Evolutionary conservation across 306 rosid species (phyloP), one percentile per base, ranked within the genome.

Genomic region (Pterocarpus macrocarpus): DNA sequence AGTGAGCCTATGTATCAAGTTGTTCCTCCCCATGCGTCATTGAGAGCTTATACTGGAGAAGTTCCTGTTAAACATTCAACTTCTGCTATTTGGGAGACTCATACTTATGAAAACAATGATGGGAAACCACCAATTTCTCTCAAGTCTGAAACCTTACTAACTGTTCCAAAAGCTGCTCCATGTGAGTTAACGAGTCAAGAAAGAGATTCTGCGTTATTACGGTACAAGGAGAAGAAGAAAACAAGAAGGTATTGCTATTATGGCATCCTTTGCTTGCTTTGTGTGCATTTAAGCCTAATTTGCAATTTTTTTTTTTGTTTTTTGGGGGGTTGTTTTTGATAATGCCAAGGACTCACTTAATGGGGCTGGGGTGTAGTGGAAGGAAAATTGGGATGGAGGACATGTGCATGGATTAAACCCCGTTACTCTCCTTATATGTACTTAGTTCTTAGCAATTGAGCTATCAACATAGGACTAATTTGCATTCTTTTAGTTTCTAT

Each of bases 201-300:
- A 55, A 86, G 98, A 77, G 97, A 92, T 85, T 88, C 93, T 34
- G 97, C 98, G 17, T 81, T 94, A 55, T 83, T 90, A 62, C 90
- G 98, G 38, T 94, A 94, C 88, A 94, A 94, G 88, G 93, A 90
- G 88, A 94, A 94, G 90, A 94, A 86, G 89, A 92, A 88, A 88
- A 87, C 96, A 35, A 90, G 98, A 84, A 94, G 98, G 98, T 94
- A 89, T 65, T 12, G 22, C 89, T 90, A 85, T 57, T 22, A 13
- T 72, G 33, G 1, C 55, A 49, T 65, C 71, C 71, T 38, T 82
- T 81, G 4, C 71, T 47, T 49, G 17, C 7, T 30, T 1, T 52
- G 36, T 63, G 53, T 17, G 49, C 47, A 8, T 33, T 43, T 28
- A 44, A 5, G 45, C 3, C 0, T 33, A 32, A 43, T 22, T 22